phyloP scores from a whole-genome alignment of 345 rosid species.

The Corchorus capsularis region DNA sequence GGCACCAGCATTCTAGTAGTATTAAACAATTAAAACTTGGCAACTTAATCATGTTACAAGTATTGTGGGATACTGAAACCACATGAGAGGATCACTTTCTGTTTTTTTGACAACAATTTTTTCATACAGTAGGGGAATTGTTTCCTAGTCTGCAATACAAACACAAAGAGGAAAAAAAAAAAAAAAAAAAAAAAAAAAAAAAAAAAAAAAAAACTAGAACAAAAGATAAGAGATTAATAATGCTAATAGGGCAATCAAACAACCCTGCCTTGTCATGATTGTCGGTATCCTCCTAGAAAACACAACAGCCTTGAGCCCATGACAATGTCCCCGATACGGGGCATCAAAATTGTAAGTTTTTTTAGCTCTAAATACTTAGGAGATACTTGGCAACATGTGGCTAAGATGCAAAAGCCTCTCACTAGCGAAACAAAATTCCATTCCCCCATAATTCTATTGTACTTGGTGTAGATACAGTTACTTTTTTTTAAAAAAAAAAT shows the following conservation, averaged over 20 bases:
- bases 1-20: too few relatives aligned
- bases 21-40: not conserved
- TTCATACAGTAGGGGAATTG: not conserved
- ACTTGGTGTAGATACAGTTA: conserved; percentile 1
- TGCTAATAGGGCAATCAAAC: not conserved
- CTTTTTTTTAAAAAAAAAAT: not conserved
- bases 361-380: not conserved
- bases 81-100: not conserved
- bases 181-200: too few relatives aligned
- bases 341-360: not conserved
- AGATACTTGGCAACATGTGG: not conserved
- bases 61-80: not conserved
- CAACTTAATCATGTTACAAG: too few relatives aligned
- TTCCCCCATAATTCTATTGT: conserved; percentile 7
- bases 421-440: not conserved
- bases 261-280: not conserved
- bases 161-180: too few relatives aligned
- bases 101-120: not conserved
- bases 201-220: too few relatives aligned
- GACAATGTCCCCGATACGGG: not conserved
- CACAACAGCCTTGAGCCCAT: not conserved
- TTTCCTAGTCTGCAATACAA: too few relatives aligned
- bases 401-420: not conserved
- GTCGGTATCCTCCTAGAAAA: not conserved
- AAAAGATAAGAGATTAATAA: not conserved